phyloP scores from a whole-genome alignment of 371 early-diverging fungal species.

The Mucor velutinosus region DNA sequence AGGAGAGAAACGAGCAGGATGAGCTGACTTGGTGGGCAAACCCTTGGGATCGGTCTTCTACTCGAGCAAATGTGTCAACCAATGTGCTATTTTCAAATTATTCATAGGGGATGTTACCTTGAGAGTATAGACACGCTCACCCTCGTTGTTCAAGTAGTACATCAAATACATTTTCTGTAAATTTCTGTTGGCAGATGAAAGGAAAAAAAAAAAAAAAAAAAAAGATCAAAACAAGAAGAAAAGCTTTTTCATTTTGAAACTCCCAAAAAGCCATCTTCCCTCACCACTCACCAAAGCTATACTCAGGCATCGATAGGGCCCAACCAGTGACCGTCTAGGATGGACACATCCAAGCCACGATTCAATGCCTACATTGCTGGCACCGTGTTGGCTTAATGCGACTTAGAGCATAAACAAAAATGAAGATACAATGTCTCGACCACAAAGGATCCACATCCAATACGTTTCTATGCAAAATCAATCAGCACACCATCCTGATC shows the following conservation, averaged over 20 bases:
- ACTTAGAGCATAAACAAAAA: conserved; percentile 1
- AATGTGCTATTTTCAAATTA: background rate
- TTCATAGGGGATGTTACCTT: conserved; percentile 62
- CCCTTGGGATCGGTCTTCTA: conserved; percentile 86
- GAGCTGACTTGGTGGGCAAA: conserved; percentile 90
- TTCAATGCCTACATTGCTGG: background rate
- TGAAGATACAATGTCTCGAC: conserved; percentile 45
- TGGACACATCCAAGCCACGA: conserved; percentile 14
- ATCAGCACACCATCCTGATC: conserved; percentile 38
- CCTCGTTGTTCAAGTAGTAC: conserved; percentile 81
- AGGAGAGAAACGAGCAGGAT: conserved; percentile 97
- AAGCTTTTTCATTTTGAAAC: background rate
- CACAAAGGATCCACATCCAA: conserved; percentile 24
- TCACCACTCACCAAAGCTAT: background rate
- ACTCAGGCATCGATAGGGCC: background rate
- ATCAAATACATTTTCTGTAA: conserved; percentile 89
- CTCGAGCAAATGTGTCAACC: conserved; percentile 2
- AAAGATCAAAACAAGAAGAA: background rate
- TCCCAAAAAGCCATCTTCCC: background rate
- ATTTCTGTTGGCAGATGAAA: conserved; percentile 4
- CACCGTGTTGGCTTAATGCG: conserved; percentile 3
- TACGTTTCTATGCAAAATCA: conserved; percentile 42
- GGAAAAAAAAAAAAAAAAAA: conserved; percentile 3
- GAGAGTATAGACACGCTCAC: conserved; percentile 96
- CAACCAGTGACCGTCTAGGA: conserved; percentile 1